phyloP scores from a whole-genome alignment of 371 early-diverging fungal species.

The Lichtheimia ornata region DNA sequence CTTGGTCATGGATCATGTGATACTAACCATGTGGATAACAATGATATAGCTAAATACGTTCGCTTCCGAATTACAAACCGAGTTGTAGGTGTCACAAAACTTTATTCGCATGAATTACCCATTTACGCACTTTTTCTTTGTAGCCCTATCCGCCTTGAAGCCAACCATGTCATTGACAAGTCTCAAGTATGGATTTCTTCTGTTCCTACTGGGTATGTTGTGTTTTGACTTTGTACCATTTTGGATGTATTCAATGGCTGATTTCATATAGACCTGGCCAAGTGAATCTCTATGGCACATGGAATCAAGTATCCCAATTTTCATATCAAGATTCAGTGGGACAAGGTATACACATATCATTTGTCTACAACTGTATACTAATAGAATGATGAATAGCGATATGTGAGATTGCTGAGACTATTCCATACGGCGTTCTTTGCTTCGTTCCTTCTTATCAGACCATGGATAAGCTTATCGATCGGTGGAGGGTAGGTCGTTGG shows the following conservation, averaged over 20 bases:
- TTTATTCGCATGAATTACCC: not conserved
- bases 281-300: conserved; percentile 50
- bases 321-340: conserved; percentile 76
- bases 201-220: conserved; percentile 39
- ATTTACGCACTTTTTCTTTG: not conserved
- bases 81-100: conserved; percentile 35
- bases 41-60: conserved; percentile 58
- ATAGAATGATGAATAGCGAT: conserved; percentile 29
- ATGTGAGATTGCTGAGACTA: conserved; percentile 37
- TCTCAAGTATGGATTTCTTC: conserved; percentile 56
- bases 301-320: conserved; percentile 43
- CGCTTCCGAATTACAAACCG: conserved; percentile 64
- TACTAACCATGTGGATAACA: too few species aligned
- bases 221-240: too few species aligned
- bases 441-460: conserved; percentile 66
- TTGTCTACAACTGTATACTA: not conserved
- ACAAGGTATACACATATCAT: conserved; percentile 21
- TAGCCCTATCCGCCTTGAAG: conserved; percentile 43
- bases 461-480: conserved; percentile 49
- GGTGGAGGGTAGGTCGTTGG: conserved; percentile 42
- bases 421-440: conserved; percentile 66
- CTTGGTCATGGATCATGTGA: too few species aligned
- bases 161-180: conserved; percentile 60
- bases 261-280: conserved; percentile 36
- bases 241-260: too few species aligned